These are phyloP conservation scores for Trichoderma asperellum DNA, from an alignment of 2,329 filamentous ascomycete species.

Conservation along the genomic window DNA sequence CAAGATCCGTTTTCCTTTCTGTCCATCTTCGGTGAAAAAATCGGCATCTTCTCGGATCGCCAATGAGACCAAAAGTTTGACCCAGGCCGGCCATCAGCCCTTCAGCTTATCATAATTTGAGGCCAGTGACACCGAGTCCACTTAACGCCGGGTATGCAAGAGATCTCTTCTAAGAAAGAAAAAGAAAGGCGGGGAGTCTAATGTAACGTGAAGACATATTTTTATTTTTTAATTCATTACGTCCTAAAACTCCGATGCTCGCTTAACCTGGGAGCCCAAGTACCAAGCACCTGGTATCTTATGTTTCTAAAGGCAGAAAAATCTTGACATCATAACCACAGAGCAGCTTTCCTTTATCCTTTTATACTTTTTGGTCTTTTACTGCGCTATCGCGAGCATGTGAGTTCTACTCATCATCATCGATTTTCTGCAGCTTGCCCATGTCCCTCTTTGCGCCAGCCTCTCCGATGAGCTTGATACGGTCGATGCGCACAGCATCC, in stretches of 20 bases:
- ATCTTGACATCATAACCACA: background rate
- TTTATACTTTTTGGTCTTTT: background rate
- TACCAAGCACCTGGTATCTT: slow-evolving; percentile 7
- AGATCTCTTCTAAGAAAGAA: background rate
- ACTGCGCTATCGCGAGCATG: background rate
- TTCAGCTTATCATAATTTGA: background rate
- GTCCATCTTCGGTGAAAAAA: too few species aligned
- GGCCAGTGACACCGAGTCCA: background rate
- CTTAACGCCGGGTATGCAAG: background rate
- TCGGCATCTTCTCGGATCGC: too few species aligned
- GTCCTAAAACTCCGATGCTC: slow-evolving; percentile 20
- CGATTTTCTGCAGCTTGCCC: slow-evolving; percentile 94
- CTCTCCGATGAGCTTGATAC: slow-evolving; percentile 82
- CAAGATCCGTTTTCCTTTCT: too few species aligned
- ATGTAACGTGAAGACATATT: background rate
- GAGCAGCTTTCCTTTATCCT: background rate
- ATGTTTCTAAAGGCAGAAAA: slow-evolving; percentile 3
- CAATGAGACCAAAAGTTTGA: too few species aligned
- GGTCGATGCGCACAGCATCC: slow-evolving; percentile 83
- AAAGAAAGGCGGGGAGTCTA: background rate
- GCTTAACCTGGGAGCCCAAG: background rate
- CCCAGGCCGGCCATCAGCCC: too few species aligned
- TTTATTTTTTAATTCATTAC: background rate
- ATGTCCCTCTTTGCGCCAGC: slow-evolving; percentile 88
- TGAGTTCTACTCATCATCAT: slow-evolving; percentile 54